phyloP scores from a whole-genome alignment of 768 basidiomycete species.

The Psilocybe azurescens region DNA sequence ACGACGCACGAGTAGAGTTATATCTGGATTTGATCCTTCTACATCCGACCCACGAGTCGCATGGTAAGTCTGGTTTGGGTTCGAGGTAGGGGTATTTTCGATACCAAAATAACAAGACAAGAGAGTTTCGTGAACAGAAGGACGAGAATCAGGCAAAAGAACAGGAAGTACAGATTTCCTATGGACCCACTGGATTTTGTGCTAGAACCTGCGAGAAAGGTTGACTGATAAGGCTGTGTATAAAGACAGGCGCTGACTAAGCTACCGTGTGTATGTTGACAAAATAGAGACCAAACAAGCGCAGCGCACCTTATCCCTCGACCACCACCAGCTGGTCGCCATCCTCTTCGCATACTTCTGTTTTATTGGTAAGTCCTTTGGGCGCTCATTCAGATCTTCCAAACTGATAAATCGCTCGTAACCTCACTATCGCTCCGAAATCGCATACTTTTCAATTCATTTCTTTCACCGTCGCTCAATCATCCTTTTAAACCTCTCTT shows the following conservation, averaged over 20 bases:
- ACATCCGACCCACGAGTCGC: neutral
- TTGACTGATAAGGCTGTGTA: constrained; percentile 22
- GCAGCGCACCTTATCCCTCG: constrained; percentile 49
- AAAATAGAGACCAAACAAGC: constrained; percentile 53
- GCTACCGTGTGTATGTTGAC: constrained; percentile 38
- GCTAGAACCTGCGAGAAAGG: constrained; percentile 21
- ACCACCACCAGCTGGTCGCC: constrained; percentile 50
- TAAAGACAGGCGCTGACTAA: constrained; percentile 41
- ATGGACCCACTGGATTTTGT: neutral
- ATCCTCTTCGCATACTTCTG: constrained; percentile 27
- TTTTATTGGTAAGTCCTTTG: constrained; percentile 39
- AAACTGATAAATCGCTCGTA: constrained; percentile 23
- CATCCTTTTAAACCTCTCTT: constrained; percentile 23
- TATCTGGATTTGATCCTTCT: neutral
- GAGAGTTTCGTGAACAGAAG: neutral
- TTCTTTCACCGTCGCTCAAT: constrained; percentile 22
- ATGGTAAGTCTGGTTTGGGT: neutral
- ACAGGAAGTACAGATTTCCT: neutral
- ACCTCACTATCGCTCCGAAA: constrained; percentile 36
- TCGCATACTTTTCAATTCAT: constrained; percentile 31
- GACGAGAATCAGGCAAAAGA: neutral
- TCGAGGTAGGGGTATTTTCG: neutral
- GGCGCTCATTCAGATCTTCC: neutral
- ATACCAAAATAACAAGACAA: neutral
- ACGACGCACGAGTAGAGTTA: neutral